Evolutionary conservation across 148 eudicot genomes (phyloP), one percentile per base, ranked within the genome.

Genomic region (Salicornia ramosissima): DNA sequence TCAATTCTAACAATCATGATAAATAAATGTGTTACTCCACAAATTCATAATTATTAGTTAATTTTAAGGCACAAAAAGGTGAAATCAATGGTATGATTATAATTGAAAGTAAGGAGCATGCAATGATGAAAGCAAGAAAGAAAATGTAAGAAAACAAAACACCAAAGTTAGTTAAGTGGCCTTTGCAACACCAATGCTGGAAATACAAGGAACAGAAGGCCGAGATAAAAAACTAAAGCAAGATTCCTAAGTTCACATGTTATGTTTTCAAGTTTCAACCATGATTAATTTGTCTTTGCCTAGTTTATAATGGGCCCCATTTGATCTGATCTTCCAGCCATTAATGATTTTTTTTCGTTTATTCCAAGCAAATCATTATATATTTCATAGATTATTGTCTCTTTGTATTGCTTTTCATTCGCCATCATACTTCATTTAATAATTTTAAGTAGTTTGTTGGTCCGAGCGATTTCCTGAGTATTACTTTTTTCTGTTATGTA

Each of bases 231-330:
- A n/a, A n/a, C n/a, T n/a, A n/a, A n/a, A n/a, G n/a, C n/a, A n/a
- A n/a, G n/a, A n/a, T n/a, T 26, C 26, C 72, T 61, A 31, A 54
- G 34, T 39, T 28, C 72, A 69, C 72, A 68, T 68, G 61, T 54
- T 53, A 25, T 53, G 71, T 68, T 39, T 54, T n/a, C n/a, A n/a
- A 68, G 71, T 68, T 25, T 54, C 46, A 31, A 68, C 12, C 50
- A 54, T 68, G 61, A 68, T 68, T 68, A 68, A 50, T 53, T 68
- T 53, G 61, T 68, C 49, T 42, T 69, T 64, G 68, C 33, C 28
- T 34, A 63, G 43, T 40, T 42, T 24, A 5, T 11, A 26, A 5
- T 7, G 31, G 50, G 68, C 6, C 68, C 68, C 68, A 64, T 11
- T 15, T 40, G 33, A 64, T 64, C 68, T 43, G 53, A 43, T 64